Percentiles rank a stretch among this genome's conserved stretches.
phyloP scores from a whole-genome alignment of 1,284 basidiomycete species.

The Ceratobasidium theobromae region DNA sequence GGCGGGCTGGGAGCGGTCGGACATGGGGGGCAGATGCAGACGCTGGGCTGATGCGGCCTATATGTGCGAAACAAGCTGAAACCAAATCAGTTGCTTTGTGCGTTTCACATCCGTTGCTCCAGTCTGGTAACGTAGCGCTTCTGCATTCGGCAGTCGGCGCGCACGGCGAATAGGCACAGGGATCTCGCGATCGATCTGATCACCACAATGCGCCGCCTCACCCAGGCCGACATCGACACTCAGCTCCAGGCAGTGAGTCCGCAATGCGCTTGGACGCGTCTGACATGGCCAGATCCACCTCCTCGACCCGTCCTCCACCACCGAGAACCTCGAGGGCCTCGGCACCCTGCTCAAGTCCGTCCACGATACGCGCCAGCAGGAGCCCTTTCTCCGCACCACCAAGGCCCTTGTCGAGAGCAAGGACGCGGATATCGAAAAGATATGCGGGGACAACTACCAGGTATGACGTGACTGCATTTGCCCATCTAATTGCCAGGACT shows the following conservation, averaged over 20 bases:
- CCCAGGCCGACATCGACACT: slow-evolving; percentile 35
- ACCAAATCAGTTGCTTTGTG: too few species aligned
- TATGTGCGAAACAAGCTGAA: too few species aligned
- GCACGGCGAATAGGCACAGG: too few species aligned
- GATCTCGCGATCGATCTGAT: not conserved
- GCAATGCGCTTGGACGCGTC: not conserved
- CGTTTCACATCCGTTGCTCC: too few species aligned
- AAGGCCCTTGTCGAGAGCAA: slow-evolving; percentile 88
- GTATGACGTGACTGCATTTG: slow-evolving; percentile 39
- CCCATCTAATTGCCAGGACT: slow-evolving; percentile 58
- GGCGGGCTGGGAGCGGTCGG: slow-evolving; percentile 21
- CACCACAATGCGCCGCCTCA: slow-evolving; percentile 32
- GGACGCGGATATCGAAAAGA: slow-evolving; percentile 93
- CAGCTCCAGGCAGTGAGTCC: slow-evolving; percentile 33
- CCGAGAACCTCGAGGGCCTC: slow-evolving; percentile 90
- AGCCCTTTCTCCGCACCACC: slow-evolving; percentile 84
- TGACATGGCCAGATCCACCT: slow-evolving; percentile 73
- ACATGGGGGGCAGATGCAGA: slow-evolving; percentile 30
- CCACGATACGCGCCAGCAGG: slow-evolving; percentile 86
- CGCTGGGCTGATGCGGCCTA: too few species aligned
- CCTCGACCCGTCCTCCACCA: slow-evolving; percentile 78
- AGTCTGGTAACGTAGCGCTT: too few species aligned
- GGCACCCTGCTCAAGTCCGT: slow-evolving; percentile 93
- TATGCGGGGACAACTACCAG: slow-evolving; percentile 95
- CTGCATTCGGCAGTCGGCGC: too few species aligned